Conservation (phyloP, 225 moss, liverwort and hornwort species). For the Physcomitrium patens region DNA sequence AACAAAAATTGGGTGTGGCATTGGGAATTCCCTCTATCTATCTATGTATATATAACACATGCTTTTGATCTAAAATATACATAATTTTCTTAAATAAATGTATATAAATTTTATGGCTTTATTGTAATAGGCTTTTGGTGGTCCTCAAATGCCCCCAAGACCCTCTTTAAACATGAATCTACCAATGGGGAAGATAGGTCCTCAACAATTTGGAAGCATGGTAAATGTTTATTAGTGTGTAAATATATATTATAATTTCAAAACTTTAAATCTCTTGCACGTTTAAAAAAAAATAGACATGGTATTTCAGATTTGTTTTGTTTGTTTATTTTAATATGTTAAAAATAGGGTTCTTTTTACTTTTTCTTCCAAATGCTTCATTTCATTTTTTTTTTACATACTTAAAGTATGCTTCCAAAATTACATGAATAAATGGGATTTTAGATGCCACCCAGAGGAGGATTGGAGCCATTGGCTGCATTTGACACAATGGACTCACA, state of each 20-base stretch:
- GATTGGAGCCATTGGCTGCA: conserved; percentile 40
- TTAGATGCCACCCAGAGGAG: neutral
- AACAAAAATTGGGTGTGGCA: too few species aligned
- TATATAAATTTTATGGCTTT: neutral
- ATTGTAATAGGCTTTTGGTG: neutral
- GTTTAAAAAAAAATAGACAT: too few species aligned
- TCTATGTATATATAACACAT: too few species aligned
- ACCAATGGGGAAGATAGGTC: too few species aligned
- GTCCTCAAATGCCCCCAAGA: neutral
- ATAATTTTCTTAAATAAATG: neutral
- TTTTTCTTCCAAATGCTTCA: neutral
- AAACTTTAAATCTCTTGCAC: too few species aligned
- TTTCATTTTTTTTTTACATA: neutral
- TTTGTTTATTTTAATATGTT: too few species aligned
- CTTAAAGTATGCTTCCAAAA: neutral
- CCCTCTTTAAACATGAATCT: neutral
- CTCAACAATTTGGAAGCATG: conserved; percentile 11
- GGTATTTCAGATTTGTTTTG: too few species aligned
- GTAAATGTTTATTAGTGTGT: neutral
- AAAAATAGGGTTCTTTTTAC: too few species aligned
- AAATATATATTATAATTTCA: too few species aligned
- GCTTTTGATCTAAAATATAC: too few species aligned
- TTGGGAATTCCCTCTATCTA: too few species aligned
- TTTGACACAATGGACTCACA: neutral
- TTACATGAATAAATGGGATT: too few species aligned